Percentiles rank a stretch among this genome's conserved stretches.
Conservation (phyloP, 2,329 filamentous ascomycete genomes). For the Aspergillus sojae region DNA sequence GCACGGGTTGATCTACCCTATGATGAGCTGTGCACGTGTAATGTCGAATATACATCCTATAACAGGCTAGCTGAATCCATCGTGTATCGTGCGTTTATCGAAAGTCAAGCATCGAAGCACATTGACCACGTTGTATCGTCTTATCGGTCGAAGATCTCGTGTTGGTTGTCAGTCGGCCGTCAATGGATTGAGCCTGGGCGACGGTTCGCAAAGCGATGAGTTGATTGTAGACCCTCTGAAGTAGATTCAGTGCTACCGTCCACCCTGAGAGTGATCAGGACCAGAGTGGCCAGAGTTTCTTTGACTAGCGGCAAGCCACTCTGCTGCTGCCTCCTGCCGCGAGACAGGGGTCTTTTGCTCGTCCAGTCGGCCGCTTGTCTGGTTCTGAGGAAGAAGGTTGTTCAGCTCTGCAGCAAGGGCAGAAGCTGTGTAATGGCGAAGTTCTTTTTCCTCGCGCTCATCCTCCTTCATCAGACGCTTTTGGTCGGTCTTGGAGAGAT, state of each 20-base stretch:
- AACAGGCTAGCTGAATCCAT: conserved; percentile 12
- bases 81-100: conserved; percentile 13
- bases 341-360: conserved; percentile 47
- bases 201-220: conserved; percentile 1
- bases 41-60: conserved; percentile 15
- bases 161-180: conserved; percentile 6
- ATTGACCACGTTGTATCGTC: conserved; percentile 17
- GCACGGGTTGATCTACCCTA: conserved; percentile 1
- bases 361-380: conserved; percentile 31
- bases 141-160: conserved; percentile 12
- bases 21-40: conserved; percentile 12
- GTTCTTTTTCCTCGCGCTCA: conserved; percentile 51
- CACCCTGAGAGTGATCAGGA: conserved; percentile 36
- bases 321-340: conserved; percentile 35
- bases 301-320: conserved; percentile 35
- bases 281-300: conserved; percentile 35
- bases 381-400: conserved; percentile 40
- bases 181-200: conserved; percentile 2
- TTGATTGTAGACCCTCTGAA: not conserved
- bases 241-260: conserved; percentile 28
- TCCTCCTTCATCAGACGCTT: conserved; percentile 50
- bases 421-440: conserved; percentile 49
- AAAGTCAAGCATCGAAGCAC: conserved; percentile 13
- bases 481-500: conserved; percentile 77
- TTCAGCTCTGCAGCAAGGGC: conserved; percentile 50